Base-by-base conservation (phyloP, 2,329 filamentous ascomycete species). In the Scolecobasidium constrictum region DNA sequence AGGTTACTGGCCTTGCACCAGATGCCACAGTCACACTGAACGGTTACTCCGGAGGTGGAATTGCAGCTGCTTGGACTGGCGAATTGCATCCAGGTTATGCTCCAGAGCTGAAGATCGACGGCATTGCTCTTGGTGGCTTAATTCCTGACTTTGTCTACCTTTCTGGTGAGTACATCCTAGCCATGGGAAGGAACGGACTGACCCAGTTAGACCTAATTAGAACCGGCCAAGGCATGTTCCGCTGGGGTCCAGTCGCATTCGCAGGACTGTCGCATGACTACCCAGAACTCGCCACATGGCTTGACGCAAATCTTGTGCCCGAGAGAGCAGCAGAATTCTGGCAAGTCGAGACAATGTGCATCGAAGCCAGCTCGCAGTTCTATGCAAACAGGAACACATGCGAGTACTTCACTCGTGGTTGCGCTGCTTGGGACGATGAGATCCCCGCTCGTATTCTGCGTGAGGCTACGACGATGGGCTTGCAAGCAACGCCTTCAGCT, bases 41-140 rank as follows among this genome's bases (percentile, higher is more conserved):
- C 70, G 74, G 74, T 0, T 77, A 76, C 50, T 73, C 68, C 1
- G 74, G 74, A 3, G 73, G 73, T 3, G 65, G 66, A 2, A 47
- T 76, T 15, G 71, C 72, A 0, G 67, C 60, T 3, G 69, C 69
- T 21, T 72, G 65, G 61, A 21, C 73, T 0, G 66, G 68, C 13
- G 71, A 76, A 39, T 52, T 76, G 17, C 69, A 72, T 35, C 57
- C 61, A 1, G 56, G 58, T 4, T 77, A 77, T 46, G 73, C 73
- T 0, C 71, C 73, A 0, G 71, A 75, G 31, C 53, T 77, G 4
- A 54, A 59, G 2, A 61, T 77, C 22, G 57, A 57, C 1, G 72
- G 71, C 3, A 66, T 63, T 1, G 72, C 68, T 0, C 47, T 75
- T 0, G 72, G 73, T 3, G 72, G 72, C 0, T 47, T 69, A 3